Conservation (phyloP, 1,139 yeast species). For the Geotrichum macrosporum region DNA sequence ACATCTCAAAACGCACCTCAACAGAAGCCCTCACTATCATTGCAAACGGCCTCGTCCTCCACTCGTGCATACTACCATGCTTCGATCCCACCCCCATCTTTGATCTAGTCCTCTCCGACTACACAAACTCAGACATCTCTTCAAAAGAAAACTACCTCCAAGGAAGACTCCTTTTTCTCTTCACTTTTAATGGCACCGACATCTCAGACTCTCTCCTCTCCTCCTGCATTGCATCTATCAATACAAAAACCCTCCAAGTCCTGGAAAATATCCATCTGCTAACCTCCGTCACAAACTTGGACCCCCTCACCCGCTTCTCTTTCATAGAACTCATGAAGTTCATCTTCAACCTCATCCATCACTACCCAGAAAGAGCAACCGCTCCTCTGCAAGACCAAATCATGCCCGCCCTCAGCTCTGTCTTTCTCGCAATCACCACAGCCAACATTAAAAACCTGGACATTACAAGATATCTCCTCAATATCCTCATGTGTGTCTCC, state of each 20-base stretch:
- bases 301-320: constrained; percentile 14
- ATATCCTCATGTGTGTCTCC: constrained; percentile 25
- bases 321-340: constrained; percentile 28
- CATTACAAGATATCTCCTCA: constrained; percentile 24
- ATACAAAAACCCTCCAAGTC: constrained; percentile 13
- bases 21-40: constrained; percentile 27
- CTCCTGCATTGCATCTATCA: constrained; percentile 20
- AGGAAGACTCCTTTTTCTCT: constrained; percentile 26
- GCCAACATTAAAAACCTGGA: constrained; percentile 16
- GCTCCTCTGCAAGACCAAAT: background rate
- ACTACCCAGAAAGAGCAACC: constrained; percentile 19
- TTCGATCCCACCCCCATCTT: constrained; percentile 20
- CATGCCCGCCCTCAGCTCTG: constrained; percentile 18
- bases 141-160: constrained; percentile 19
- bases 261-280: constrained; percentile 5
- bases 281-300: constrained; percentile 1
- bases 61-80: constrained; percentile 21
- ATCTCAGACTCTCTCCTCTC: constrained; percentile 1
- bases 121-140: constrained; percentile 13
- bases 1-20: constrained; percentile 15
- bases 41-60: constrained; percentile 29
- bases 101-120: constrained; percentile 21
- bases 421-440: constrained; percentile 21
- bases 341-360: constrained; percentile 28
- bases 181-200: constrained; percentile 25